Conservation (phyloP, 352 stramenopile genomes). For the Pythium oligandrum region DNA sequence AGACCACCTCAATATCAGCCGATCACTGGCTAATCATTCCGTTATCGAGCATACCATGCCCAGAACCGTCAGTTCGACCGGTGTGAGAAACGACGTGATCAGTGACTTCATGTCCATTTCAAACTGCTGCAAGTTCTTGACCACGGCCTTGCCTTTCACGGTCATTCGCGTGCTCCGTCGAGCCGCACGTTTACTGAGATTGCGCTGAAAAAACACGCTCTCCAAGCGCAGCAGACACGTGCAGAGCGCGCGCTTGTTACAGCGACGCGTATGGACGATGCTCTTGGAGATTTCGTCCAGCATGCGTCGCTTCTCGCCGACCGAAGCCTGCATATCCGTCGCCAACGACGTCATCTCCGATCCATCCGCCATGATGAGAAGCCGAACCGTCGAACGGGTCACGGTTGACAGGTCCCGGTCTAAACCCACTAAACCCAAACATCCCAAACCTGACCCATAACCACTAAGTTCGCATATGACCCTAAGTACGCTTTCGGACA, state of each 20-base stretch:
- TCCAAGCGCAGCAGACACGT: conserved; percentile 64
- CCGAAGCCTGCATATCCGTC: too few relatives aligned
- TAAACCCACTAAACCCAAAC: too few relatives aligned
- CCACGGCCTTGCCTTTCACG: conserved; percentile 9
- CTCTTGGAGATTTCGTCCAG: conserved; percentile 1
- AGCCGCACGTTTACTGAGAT: conserved; percentile 31
- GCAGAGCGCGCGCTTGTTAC: conserved; percentile 58
- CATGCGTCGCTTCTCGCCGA: neutral
- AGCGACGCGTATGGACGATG: conserved; percentile 53
- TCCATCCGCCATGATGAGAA: too few relatives aligned
- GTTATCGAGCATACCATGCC: conserved; percentile 42
- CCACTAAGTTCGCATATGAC: too few relatives aligned
- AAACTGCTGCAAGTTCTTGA: conserved; percentile 51
- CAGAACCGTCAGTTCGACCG: conserved; percentile 34
- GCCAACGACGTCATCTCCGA: too few relatives aligned
- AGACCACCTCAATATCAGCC: too few relatives aligned
- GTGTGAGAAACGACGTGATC: conserved; percentile 38
- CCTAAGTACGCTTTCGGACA: too few relatives aligned
- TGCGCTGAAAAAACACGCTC: conserved; percentile 65
- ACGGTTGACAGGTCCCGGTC: too few relatives aligned
- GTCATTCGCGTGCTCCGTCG: neutral
- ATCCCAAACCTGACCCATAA: too few relatives aligned
- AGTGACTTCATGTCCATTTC: conserved; percentile 41
- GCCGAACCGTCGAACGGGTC: too few relatives aligned
- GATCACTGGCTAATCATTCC: too few relatives aligned